These are phyloP conservation scores for Karstenula rhodostoma DNA, from an alignment of 2,329 filamentous ascomycete genomes.

Conservation along the genomic window DNA sequence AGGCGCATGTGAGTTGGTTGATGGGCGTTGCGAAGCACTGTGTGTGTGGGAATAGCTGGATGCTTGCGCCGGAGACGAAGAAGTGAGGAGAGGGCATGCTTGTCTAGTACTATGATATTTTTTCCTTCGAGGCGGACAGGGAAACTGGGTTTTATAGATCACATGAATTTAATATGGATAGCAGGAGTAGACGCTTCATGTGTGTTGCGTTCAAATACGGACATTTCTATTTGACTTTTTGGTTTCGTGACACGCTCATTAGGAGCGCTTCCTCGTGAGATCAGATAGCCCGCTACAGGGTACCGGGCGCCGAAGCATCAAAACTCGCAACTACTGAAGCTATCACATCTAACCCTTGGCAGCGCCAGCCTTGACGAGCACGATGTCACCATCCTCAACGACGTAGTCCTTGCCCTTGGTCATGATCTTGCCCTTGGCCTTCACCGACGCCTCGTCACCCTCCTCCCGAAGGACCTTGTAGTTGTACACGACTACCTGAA, in stretches of 20 bases:
- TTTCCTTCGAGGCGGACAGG: too few relatives aligned
- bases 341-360: slow-evolving; percentile 62
- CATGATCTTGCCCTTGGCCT: slow-evolving; percentile 94
- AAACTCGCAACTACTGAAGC: background rate
- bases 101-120: background rate
- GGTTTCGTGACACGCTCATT: slow-evolving; percentile 5
- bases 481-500: slow-evolving; percentile 95
- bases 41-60: slow-evolving; percentile 49
- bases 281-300: background rate
- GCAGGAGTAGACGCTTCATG: background rate
- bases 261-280: slow-evolving; percentile 4
- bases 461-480: slow-evolving; percentile 81
- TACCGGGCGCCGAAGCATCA: background rate
- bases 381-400: slow-evolving; percentile 80
- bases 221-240: slow-evolving; percentile 6
- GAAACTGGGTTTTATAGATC: background rate
- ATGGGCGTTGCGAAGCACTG: slow-evolving; percentile 51
- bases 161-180: background rate
- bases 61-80: slow-evolving; percentile 40
- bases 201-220: slow-evolving; percentile 1
- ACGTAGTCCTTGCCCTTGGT: slow-evolving; percentile 99
- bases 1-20: slow-evolving; percentile 43
- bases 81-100: background rate
- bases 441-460: slow-evolving; percentile 87
- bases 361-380: slow-evolving; percentile 90